These are phyloP conservation scores for Emericellopsis atlantica DNA, from an alignment of 2,329 filamentous ascomycete species.

Conservation along the genomic window DNA sequence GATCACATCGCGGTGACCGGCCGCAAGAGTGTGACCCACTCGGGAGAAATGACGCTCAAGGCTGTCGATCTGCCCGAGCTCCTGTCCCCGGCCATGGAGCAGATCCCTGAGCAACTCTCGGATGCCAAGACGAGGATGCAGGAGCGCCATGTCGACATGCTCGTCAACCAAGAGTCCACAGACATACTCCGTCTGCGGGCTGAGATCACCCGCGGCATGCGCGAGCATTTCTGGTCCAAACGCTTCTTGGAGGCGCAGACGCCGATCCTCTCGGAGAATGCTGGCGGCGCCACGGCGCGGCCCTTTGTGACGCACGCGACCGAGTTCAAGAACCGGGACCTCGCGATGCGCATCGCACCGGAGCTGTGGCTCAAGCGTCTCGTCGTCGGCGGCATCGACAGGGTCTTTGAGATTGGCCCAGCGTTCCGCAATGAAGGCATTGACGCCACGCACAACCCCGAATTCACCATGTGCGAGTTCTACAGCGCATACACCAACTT, in stretches of 20 bases:
- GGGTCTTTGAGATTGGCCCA: slow-evolving; percentile 85
- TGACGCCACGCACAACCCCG: slow-evolving; percentile 86
- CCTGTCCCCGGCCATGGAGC: slow-evolving; percentile 66
- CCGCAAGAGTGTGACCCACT: slow-evolving; percentile 51
- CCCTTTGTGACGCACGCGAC: slow-evolving; percentile 74
- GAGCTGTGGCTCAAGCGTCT: slow-evolving; percentile 92
- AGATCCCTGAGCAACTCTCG: slow-evolving; percentile 58
- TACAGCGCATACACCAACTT: slow-evolving; percentile 79
- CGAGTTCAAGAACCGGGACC: slow-evolving; percentile 57
- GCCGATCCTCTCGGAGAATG: slow-evolving; percentile 69
- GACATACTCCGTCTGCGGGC: slow-evolving; percentile 66
- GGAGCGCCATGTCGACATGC: slow-evolving; percentile 74
- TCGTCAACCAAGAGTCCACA: slow-evolving; percentile 57
- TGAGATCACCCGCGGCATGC: slow-evolving; percentile 59
- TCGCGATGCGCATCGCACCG: slow-evolving; percentile 80
- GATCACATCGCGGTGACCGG: slow-evolving; percentile 73
- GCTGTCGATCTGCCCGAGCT: slow-evolving; percentile 57
- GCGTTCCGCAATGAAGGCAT: slow-evolving; percentile 90
- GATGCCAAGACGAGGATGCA: slow-evolving; percentile 62
- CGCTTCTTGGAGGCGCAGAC: slow-evolving; percentile 83
- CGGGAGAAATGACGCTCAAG: slow-evolving; percentile 66
- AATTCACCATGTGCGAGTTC: slow-evolving; percentile 96
- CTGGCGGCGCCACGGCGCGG: slow-evolving; percentile 77
- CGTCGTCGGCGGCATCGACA: slow-evolving; percentile 77
- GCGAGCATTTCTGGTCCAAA: slow-evolving; percentile 57